These are phyloP conservation scores for Ophiostoma sp. DNA, from an alignment of 2,329 filamentous ascomycete species.

Conservation along the genomic window DNA sequence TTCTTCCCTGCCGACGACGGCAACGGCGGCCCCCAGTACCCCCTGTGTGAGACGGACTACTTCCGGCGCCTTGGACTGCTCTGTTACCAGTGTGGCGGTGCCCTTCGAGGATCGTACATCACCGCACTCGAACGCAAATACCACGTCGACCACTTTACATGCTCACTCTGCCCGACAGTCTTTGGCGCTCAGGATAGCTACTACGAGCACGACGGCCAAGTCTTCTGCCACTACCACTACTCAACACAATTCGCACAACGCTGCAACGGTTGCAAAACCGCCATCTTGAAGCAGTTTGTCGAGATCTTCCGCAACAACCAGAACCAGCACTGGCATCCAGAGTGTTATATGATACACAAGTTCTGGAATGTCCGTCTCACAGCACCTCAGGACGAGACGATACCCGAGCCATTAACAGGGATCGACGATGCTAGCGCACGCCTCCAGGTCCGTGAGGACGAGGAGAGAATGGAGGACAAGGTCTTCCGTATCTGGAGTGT, in stretches of 20 bases:
- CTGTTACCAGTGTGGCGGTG: slow-evolving; percentile 87
- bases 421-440: slow-evolving; percentile 57
- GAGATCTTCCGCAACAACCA: slow-evolving; percentile 97
- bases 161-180: slow-evolving; percentile 93
- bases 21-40: slow-evolving; percentile 79
- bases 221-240: slow-evolving; percentile 98
- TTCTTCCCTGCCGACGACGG: slow-evolving; percentile 97
- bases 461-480: slow-evolving; percentile 95
- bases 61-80: slow-evolving; percentile 87
- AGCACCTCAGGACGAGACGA: slow-evolving; percentile 50
- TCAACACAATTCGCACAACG: slow-evolving; percentile 94
- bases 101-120: slow-evolving; percentile 93
- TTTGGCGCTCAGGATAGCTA: slow-evolving; percentile 98
- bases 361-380: slow-evolving; percentile 96
- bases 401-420: slow-evolving; percentile 29
- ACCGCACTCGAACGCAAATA: slow-evolving; percentile 97
- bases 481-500: slow-evolving; percentile 98
- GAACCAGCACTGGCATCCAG: slow-evolving; percentile 98
- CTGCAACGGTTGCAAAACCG: slow-evolving; percentile 94
- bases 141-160: slow-evolving; percentile 98
- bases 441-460: slow-evolving; percentile 71
- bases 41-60: slow-evolving; percentile 96
- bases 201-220: slow-evolving; percentile 93
- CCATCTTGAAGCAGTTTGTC: slow-evolving; percentile 97
- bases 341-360: slow-evolving; percentile 99